Conservation (phyloP, 768 basidiomycete species). For the Boletus edulis region DNA sequence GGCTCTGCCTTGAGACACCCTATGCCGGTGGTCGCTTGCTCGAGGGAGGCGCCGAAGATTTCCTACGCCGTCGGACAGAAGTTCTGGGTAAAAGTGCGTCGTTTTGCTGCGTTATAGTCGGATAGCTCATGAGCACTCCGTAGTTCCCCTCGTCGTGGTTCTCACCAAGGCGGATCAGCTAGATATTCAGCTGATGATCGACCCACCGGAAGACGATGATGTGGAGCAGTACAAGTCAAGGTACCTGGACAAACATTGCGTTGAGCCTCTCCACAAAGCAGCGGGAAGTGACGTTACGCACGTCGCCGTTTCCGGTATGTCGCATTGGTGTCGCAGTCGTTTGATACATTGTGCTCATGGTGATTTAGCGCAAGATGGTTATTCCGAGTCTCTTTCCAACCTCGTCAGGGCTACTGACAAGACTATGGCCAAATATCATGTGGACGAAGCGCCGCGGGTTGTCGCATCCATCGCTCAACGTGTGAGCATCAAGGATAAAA, state of each 20-base stretch:
- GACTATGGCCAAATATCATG: slow-evolving; percentile 4
- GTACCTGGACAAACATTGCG: not conserved
- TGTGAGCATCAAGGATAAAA: slow-evolving; percentile 14
- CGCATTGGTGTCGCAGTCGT: too few relatives aligned
- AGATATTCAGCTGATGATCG: not conserved
- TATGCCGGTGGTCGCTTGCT: slow-evolving; percentile 12
- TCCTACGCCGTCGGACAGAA: not conserved
- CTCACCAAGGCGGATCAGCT: slow-evolving; percentile 16
- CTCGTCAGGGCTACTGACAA: slow-evolving; percentile 2
- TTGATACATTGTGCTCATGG: not conserved
- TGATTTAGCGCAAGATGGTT: not conserved
- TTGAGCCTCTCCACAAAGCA: not conserved
- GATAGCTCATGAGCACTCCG: not conserved
- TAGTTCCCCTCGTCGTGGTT: slow-evolving; percentile 13
- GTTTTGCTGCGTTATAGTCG: not conserved
- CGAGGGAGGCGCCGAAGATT: slow-evolving; percentile 10
- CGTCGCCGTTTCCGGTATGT: slow-evolving; percentile 11
- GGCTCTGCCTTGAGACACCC: slow-evolving; percentile 19
- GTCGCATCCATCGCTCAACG: slow-evolving; percentile 16
- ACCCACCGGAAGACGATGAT: not conserved
- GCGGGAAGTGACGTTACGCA: not conserved
- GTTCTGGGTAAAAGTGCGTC: slow-evolving; percentile 7
- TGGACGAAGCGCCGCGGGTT: slow-evolving; percentile 6
- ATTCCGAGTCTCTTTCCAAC: not conserved
- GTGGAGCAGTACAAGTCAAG: not conserved